Evolutionary conservation across 148 eudicot species (phyloP), one percentile per base, ranked within the genome.

Genomic region (Diospyros kaki): DNA sequence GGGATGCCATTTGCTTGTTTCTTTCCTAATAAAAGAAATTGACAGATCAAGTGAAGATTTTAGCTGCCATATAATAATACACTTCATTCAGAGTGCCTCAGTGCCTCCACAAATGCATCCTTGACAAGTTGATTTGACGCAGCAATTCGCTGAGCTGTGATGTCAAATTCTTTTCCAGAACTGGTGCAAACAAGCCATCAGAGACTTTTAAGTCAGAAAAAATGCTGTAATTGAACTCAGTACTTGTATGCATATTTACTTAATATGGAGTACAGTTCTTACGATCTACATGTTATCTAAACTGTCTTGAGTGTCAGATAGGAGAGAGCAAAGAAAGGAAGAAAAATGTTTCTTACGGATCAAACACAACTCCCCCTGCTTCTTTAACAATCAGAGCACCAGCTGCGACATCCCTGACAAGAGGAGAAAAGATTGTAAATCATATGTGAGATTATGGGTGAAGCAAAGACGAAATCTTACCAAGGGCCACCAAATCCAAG

Each of bases 401-500:
- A 63, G 88, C 94, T 40, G 97, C 93, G 45, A 94, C 89, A 86
- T 92, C 98, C 98, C 94, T 94, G 81, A 60, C 44, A 51, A 72
- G 41, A 73, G n/a, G 17, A 2, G 3, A n/a, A 52, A 55, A 67
- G 15, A 65, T 18, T 66, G 64, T 65, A 10, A 77, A 15, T 18
- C n/a, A 65, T 68, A 18, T 59, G 58, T 13, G 55, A 28, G 42
- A 10, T 14, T 17, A 55, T 54, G 46, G 15, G 66, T 38, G 67
- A 64, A 48, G 7, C 54, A 58, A 67, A 48, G 78, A 54, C 6
- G 39, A 66, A 28, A 61, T n/a, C 81, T 55, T 90, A 94, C 98
- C 96, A 95, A 66, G 96, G 86, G 68, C 97, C 98, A 2, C 98
- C 97, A 76, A 87, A 92, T 60, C 94, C 97, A 51, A 69, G 52